phyloP scores from a whole-genome alignment of 257 asterid species.

The Plantago ovata region DNA sequence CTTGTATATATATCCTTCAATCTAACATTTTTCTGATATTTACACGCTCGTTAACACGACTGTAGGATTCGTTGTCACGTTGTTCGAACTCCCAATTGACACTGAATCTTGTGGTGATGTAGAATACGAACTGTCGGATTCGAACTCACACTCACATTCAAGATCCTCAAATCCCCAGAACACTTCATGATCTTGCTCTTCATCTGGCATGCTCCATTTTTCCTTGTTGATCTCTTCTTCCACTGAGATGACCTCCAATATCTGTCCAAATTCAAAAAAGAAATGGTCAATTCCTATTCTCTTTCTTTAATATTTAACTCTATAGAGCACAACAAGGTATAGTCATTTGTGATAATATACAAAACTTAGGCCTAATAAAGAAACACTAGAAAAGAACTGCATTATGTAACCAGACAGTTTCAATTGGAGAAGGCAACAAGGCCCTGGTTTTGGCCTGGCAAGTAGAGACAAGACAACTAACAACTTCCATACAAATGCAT shows the following conservation, averaged over 20 bases:
- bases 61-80: constrained; percentile 13
- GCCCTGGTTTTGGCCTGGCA: constrained; percentile 15
- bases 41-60: constrained; percentile 16
- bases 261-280: constrained; percentile 32
- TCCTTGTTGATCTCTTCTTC: constrained; percentile 56
- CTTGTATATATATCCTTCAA: constrained; percentile 15
- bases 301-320: not conserved
- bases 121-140: constrained; percentile 48
- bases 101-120: constrained; percentile 47
- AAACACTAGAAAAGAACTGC: constrained; percentile 11
- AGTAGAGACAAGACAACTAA: constrained; percentile 16
- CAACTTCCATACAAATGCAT: not conserved
- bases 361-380: not conserved
- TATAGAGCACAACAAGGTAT: not conserved
- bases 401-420: constrained; percentile 1
- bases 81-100: constrained; percentile 42
- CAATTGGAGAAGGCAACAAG: constrained; percentile 15
- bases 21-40: constrained; percentile 18
- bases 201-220: constrained; percentile 72
- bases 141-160: constrained; percentile 54
- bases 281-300: not conserved
- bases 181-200: constrained; percentile 64
- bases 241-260: constrained; percentile 48
- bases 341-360: constrained; percentile 12
- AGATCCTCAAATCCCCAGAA: constrained; percentile 94